A percentile compares a stretch with the other conserved stretches of the same genome.
phyloP scores from a whole-genome alignment of 306 rosid genomes.

The Fragaria vesca region DNA sequence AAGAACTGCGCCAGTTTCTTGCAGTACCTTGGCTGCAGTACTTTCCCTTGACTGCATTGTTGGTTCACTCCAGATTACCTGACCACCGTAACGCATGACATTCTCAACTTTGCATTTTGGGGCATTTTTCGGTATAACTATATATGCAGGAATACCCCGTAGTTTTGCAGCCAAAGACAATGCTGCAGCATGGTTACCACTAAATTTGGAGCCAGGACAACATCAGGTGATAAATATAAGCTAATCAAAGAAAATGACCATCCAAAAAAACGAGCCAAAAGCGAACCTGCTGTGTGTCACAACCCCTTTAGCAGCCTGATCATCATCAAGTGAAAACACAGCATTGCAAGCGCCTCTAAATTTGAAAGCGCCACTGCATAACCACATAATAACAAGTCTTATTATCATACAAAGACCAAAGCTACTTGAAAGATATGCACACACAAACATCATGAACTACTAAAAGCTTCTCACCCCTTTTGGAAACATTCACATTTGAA shows the following conservation, averaged over 20 bases:
- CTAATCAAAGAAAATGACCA: constrained; percentile 1
- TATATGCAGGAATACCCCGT: constrained; percentile 80
- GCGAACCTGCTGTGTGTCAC: constrained; percentile 91
- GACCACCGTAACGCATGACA: constrained; percentile 80
- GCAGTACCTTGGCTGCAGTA: constrained; percentile 51
- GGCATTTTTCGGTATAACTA: constrained; percentile 76
- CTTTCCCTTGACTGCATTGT: constrained; percentile 67
- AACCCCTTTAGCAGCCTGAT: constrained; percentile 80
- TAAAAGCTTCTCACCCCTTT: constrained; percentile 62
- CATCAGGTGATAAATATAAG: constrained; percentile 32
- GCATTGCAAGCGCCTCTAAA: constrained; percentile 97
- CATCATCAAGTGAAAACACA: constrained; percentile 68
- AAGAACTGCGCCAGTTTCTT: constrained; percentile 79
- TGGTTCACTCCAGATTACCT: constrained; percentile 67
- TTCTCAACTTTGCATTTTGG: constrained; percentile 86
- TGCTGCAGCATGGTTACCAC: constrained; percentile 98
- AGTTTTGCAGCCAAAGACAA: constrained; percentile 91
- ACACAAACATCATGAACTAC: background rate
- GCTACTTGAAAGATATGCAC: background rate
- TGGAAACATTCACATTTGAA: constrained; percentile 91
- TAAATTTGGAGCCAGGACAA: constrained; percentile 41
- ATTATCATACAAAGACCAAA: background rate
- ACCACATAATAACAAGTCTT: constrained; percentile 19
- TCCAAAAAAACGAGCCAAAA: constrained; percentile 16
- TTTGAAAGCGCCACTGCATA: constrained; percentile 75